A percentile compares a stretch with the other conserved stretches of the same genome.
phyloP scores from a whole-genome alignment of 495 filamentous ascomycete species.

The Penicillium maclennaniae region DNA sequence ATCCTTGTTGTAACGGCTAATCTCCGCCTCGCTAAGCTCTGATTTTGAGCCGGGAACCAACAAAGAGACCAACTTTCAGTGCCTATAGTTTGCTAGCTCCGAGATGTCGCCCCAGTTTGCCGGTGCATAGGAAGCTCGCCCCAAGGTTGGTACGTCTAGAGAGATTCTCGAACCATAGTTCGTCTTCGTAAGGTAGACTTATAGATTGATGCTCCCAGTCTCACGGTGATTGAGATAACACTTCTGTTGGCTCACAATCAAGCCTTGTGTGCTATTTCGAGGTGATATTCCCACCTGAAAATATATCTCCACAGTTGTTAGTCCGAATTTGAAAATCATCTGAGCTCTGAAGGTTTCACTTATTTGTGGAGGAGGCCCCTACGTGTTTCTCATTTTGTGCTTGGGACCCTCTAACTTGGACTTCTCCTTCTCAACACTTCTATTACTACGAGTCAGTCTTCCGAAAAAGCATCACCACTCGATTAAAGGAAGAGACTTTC shows the following conservation, averaged over 20 bases:
- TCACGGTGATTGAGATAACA: not conserved
- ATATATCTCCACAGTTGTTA: not conserved
- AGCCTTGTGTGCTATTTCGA: not conserved
- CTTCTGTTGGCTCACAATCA: not conserved
- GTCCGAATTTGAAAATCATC: not conserved
- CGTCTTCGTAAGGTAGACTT: not conserved
- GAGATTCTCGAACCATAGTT: not conserved
- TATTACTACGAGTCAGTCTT: not conserved
- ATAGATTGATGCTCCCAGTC: not conserved
- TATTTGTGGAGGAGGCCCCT: not conserved
- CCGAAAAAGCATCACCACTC: not conserved
- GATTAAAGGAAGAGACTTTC: not conserved
- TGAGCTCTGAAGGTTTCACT: not conserved
- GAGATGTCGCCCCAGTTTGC: not conserved
- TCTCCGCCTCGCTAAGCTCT: constrained; percentile 2
- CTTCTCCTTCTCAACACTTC: not conserved
- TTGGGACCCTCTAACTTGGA: not conserved
- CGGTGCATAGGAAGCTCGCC: not conserved
- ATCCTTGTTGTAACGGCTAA: not conserved
- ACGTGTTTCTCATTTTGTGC: not conserved
- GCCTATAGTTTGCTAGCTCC: not conserved
- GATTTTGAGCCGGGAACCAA: constrained; percentile 4
- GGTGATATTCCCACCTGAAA: not conserved
- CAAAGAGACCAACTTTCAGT: constrained; percentile 21
- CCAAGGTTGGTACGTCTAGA: not conserved